Percentiles rank a stretch among this genome's conserved stretches.
Evolutionary conservation across 768 basidiomycete species (phyloP).

Genomic region (Mycena crocata): DNA sequence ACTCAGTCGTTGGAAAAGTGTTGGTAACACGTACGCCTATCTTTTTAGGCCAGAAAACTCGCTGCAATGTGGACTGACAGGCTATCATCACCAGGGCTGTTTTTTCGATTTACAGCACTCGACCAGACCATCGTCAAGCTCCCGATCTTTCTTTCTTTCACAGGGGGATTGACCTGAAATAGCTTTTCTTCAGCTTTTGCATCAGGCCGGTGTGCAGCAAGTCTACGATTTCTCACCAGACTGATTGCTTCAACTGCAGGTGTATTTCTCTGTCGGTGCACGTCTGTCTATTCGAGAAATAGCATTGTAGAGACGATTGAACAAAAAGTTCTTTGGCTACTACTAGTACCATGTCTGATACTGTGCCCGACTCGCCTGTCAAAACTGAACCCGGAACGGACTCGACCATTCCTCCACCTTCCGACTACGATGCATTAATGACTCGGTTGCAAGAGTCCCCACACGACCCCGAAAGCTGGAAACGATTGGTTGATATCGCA

Average conservation of each 20-base stretch:
- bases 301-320: conserved; percentile 25
- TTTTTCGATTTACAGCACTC: not conserved
- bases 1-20: no score
- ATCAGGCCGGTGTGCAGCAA: conserved; percentile 21
- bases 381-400: conserved; percentile 44
- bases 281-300: conserved; percentile 27
- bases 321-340: conserved; percentile 15
- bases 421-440: conserved; percentile 74
- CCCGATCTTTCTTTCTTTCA: not conserved
- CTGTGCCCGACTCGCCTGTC: conserved; percentile 26
- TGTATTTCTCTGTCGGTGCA: conserved; percentile 8
- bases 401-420: conserved; percentile 51
- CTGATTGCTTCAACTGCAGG: conserved; percentile 18
- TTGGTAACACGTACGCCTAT: not conserved
- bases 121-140: not conserved
- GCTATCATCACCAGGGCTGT: not conserved
- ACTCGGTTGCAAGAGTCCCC: conserved; percentile 74
- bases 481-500: conserved; percentile 80
- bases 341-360: conserved; percentile 31
- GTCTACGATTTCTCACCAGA: conserved; percentile 8
- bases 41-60: not conserved
- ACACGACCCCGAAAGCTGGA: conserved; percentile 83
- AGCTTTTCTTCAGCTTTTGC: not conserved
- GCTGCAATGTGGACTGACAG: not conserved
- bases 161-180: not conserved